phyloP scores from a whole-genome alignment of 495 filamentous ascomycete species.

The Pseudomonodictys pantanalensis region DNA sequence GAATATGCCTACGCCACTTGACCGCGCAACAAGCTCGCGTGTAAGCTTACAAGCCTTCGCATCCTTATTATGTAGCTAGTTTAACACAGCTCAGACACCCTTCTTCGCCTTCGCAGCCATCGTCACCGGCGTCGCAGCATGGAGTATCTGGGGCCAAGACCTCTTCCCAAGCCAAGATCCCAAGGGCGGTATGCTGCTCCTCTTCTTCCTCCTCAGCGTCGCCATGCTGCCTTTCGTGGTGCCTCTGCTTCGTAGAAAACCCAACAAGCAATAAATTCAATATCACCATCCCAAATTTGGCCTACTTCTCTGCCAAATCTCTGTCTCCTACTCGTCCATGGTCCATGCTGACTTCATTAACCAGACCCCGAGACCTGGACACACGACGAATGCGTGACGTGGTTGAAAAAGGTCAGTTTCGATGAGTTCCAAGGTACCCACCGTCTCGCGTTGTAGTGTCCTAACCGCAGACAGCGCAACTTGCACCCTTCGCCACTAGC shows the following conservation, averaged over 20 bases:
- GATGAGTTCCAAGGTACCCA: neutral
- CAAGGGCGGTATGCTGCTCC: slow-evolving; percentile 57
- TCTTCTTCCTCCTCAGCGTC: neutral
- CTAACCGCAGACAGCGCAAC: slow-evolving; percentile 56
- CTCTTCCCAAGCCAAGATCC: slow-evolving; percentile 75
- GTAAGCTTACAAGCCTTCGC: slow-evolving; percentile 9
- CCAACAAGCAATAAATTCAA: too few relatives aligned
- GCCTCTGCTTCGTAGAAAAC: neutral
- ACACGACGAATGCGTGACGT: slow-evolving; percentile 53
- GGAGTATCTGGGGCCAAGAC: slow-evolving; percentile 77
- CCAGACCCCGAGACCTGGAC: slow-evolving; percentile 51
- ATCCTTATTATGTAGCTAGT: slow-evolving; percentile 2
- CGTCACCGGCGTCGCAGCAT: slow-evolving; percentile 77
- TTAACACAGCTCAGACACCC: slow-evolving; percentile 11
- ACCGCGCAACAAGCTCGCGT: slow-evolving; percentile 32
- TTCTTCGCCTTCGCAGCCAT: slow-evolving; percentile 68
- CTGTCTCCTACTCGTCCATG: neutral
- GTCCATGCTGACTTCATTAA: neutral
- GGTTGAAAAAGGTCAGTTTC: slow-evolving; percentile 69
- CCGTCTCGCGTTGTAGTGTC: neutral
- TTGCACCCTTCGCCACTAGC: slow-evolving; percentile 64
- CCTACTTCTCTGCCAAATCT: too few relatives aligned
- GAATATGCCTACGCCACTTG: slow-evolving; percentile 38
- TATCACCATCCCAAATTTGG: too few relatives aligned
- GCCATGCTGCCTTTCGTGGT: neutral